Evolutionary conservation across 805 yeast species (phyloP), one percentile per base, ranked within the genome.

Genomic region (Lipomyces yamanashiensis): DNA sequence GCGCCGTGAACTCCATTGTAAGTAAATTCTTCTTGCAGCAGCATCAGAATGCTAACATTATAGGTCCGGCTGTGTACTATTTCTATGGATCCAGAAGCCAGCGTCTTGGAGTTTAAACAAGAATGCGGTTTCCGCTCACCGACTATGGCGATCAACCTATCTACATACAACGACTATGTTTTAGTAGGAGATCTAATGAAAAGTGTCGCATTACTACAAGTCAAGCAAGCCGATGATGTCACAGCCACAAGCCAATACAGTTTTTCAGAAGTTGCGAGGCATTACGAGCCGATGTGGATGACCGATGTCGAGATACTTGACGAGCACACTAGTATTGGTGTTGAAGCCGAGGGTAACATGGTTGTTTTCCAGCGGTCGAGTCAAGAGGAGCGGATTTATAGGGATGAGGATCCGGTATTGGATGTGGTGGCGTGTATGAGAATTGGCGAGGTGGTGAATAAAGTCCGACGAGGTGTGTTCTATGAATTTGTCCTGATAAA

Each of bases 221-320:
- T 63, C 12, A 23, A 28, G 28, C 48, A 28, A 5, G 5, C 37
- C 21, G 50, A 40, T 4, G 13, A 7, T n/a, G 44, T 9, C 12
- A 39, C 23, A 5, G 28, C 52, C 3, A 17, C 28, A 9, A 51
- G 34, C 13, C 13, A 40, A 6, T 58, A 58, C 36, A 34, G 12
- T 41, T 53, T 64, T 21, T 40, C 28, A 6, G 71, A 66, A 43
- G 58, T 67, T 6, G 59, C 67, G 4, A 52, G 70, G 7, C 58
- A 68, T 47, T 67, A 47, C 43, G 67, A 61, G 23, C 68, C 71
- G 8, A 58, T 68, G 68, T 68, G 71, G 71, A 68, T 62, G 64
- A 68, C 71, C 0, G 71, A 59, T 44, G 68, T 64, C 13, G 68
- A 64, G 49, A 36, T 59, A 7, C 41, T 68, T 17, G 59, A 58